Evolutionary conservation across 129 eudicot genomes (phyloP), one percentile per base, ranked within the genome.

Genomic region (sunflower (Helianthus annuus)): DNA sequence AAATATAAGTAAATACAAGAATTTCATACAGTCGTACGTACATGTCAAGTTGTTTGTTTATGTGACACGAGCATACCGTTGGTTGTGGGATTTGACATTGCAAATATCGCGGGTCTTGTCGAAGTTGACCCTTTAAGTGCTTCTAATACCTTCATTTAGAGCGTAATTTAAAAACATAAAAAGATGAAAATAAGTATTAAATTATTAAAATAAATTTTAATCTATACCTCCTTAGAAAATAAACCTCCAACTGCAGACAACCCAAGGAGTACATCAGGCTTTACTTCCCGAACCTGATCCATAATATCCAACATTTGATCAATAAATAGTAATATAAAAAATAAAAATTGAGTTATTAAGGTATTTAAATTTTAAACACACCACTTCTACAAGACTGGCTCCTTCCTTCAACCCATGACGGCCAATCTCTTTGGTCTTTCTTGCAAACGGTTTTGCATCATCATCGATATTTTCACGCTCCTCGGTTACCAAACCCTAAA

Each of bases 231-330:
- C 74, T 80, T 83, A 61, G 92, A 87, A 73, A 93, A 93, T 81
- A 93, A 71, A 54, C 98, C 97, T 52, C 98, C 98, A 70, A 85
- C 92, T 15, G 97, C 98, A 66, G 97, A 93, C 72, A 93, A 77
- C 22, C 98, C 97, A 60, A 93, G 91, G 76, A 94, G 98, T 58
- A 94, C 98, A 82, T 94, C 98, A 49, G 96, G 98, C 68, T 94
- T 94, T 61, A 90, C 93, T 80, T 88, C 84, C 49, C 80, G 84
- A 32, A 94, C 98, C 98, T 94, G 89, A 74, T 73, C 70, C 69
- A 63, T 12, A 60, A 75, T 7, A 69, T 3, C n/a, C 48, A 24
- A 58, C 3, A 42, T 68, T 60, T 48, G 22, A 60, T 62, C 66
- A 79, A 27, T 53, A 67, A 40, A 34, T 45, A 55, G 14, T 71